Base-by-base conservation (phyloP, 306 rosid species). In the Medicago lupulina region DNA sequence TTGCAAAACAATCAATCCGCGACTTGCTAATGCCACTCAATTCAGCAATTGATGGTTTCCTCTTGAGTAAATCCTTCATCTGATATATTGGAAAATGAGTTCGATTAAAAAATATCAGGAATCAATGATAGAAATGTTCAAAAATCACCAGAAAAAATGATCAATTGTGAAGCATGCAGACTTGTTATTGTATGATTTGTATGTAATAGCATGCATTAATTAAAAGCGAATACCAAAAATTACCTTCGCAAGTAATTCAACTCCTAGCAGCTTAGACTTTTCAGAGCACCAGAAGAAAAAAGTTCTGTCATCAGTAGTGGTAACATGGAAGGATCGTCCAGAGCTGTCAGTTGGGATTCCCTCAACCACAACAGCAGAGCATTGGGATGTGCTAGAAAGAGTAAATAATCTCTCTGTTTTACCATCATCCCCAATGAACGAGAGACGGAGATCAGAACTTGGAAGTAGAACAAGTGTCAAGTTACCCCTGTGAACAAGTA, bases 271-370 rank as follows among this genome's bases (percentile, higher is more conserved):
- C 83, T 83, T 89, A 9, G 98, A 96, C 78, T 87, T 90, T 85
- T 96, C 99, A 36, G 96, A 85, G 86, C 96, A 90, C 99, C 99
- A 96, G 81, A 90, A 92, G 83, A 88, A 87, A 68, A 83, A 82
- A 16, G 73, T 64, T 67, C 51, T 82, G 58, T 84, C 85, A 81
- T 79, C 88, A 61, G 89, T 82, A 16, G 73, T 41, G 63, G 82
- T 89, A 38, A 92, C 44, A 71, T 85, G 73, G 80, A 96, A 90
- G 72, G 97, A 96, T 43, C 97, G 85, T 46, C 99, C 92, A 67
- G 99, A 90, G 71, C 50, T 57, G 81, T 96, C 99, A 0, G 83
- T 78, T 39, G 83, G 73, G 63, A 96, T 92, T 71, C 88, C 98
- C 74, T 89, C 83, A 10, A 96, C 80, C 69, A 77, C 77, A 43